Base-by-base conservation (phyloP, 2,329 filamentous ascomycete species). In the Pezicula carpinea region DNA sequence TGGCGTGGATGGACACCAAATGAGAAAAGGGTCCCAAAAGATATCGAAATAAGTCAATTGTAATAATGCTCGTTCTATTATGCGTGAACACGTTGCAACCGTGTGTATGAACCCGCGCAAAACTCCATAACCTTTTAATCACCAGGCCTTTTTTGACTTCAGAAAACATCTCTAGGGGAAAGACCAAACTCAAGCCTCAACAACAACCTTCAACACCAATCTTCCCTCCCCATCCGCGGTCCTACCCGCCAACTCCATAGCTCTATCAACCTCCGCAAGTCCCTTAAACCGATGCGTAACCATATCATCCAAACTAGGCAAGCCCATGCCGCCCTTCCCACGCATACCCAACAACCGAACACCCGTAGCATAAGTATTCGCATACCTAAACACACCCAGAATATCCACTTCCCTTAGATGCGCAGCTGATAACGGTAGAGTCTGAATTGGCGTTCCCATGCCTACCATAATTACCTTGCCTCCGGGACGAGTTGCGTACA, bases 401-500 rank as follows among this genome's bases (percentile, higher is more conserved):
- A 90, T 83, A 61, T 90, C 86, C 36, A 90, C 82, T 67, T 91
- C 87, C 32, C 85, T 77, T 22, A 89, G 70, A 33, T 86, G 83
- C 3, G 85, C 85, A 5, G 83, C 82, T 6, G 82, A 86, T 39
- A 91, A 70, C 1, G 85, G 85, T 2, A 90, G 72, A 0, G 84
- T 89, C 64, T 89, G 85, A 44, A 89, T 77, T 0, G 86, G 85
- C 5, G 79, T 86, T 32, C 87, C 87, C 86, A 90, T 90, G 44
- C 86, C 87, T 19, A 91, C 85, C 64, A 90, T 82, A 64, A 90
- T 76, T 41, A 89, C 73, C 57, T 83, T 84, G 15, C 86, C 86
- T 21, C 86, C 87, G 0, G 85, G 75, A 48, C 75, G 75, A 8
- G 85, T 83, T 3, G 83, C 83, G 55, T 85, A 89, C 17, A 90